Evolutionary conservation across 805 yeast species (phyloP).

Genomic region (Spathaspora arborariae): DNA sequence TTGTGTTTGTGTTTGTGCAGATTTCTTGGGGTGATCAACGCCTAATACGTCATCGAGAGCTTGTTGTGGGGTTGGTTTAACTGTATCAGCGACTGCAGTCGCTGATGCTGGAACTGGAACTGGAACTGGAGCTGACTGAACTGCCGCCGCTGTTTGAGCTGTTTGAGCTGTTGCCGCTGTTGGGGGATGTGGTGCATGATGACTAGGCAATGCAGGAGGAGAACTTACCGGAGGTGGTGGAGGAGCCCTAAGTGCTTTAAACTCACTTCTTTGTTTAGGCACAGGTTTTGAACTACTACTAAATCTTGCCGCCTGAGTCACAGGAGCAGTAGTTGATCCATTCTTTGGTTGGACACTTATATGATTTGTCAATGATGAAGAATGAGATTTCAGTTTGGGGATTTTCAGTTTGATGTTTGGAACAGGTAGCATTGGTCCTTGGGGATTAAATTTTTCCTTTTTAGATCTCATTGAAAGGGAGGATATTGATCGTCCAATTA

Average conservation of each 20-base stretch:
- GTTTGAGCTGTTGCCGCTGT: not conserved
- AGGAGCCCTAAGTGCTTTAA: conserved; percentile 36
- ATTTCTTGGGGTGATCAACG: not conserved
- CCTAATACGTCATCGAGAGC: conserved; percentile 1
- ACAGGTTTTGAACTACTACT: not conserved
- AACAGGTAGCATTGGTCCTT: conserved; percentile 17
- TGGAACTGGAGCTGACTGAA: too few relatives aligned
- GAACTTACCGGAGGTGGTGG: conserved; percentile 37
- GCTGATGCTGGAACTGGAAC: conserved; percentile 7
- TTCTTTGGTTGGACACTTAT: conserved; percentile 14
- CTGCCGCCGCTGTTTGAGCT: not conserved
- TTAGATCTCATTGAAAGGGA: conserved; percentile 34
- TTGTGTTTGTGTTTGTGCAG: not conserved
- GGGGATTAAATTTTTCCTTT: conserved; percentile 18
- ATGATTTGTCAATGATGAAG: conserved; percentile 30
- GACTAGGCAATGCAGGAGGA: not conserved
- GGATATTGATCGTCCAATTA: conserved; percentile 27
- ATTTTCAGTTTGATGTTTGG: conserved; percentile 11
- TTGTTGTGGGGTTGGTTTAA: conserved; percentile 10
- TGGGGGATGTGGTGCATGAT: not conserved
- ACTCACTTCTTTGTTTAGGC: conserved; percentile 21
- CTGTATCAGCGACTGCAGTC: not conserved
- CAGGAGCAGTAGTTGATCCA: conserved; percentile 18
- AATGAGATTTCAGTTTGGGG: conserved; percentile 43
- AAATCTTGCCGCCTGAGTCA: not conserved